These are phyloP conservation scores for Eutrema japonicum DNA, from an alignment of 345 rosid genomes.

Conservation along the genomic window DNA sequence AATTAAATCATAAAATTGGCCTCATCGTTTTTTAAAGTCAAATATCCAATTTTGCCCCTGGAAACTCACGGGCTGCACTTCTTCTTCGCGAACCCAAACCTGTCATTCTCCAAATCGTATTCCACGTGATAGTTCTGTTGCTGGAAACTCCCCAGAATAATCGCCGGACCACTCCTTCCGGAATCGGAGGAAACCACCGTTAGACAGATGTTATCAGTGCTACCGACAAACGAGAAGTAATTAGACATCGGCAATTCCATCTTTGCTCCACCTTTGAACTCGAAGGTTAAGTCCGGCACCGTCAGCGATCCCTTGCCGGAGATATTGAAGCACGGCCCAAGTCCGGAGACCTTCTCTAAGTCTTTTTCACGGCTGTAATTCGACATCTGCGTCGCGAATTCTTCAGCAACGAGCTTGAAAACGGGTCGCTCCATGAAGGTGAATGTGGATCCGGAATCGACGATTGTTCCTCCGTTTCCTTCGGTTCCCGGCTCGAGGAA, in stretches of 20 bases:
- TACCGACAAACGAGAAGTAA: constrained; percentile 56
- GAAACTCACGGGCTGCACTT: constrained; percentile 49
- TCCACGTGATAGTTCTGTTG: constrained; percentile 78
- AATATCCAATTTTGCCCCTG: constrained; percentile 31
- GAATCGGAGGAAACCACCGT: constrained; percentile 50
- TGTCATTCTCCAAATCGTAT: constrained; percentile 69
- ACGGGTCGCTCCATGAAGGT: constrained; percentile 77
- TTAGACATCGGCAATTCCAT: constrained; percentile 68
- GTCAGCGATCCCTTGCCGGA: constrained; percentile 47
- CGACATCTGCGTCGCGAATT: constrained; percentile 64
- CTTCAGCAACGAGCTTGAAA: constrained; percentile 57
- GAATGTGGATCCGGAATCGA: constrained; percentile 91
- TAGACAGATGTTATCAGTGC: constrained; percentile 48
- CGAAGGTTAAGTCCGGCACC: constrained; percentile 59
- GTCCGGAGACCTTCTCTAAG: constrained; percentile 56
- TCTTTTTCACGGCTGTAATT: constrained; percentile 52
- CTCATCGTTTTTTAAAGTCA: not conserved
- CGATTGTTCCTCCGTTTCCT: constrained; percentile 82
- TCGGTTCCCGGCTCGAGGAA: constrained; percentile 58
- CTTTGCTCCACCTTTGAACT: constrained; percentile 83
- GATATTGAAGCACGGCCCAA: constrained; percentile 69
- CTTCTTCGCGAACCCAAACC: constrained; percentile 69
- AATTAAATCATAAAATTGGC: constrained; percentile 30
- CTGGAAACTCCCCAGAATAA: constrained; percentile 82
- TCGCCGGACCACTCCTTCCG: constrained; percentile 63